Evolutionary conservation across 345 rosid genomes (phyloP).

Genomic region (Arabis hirsuta): DNA sequence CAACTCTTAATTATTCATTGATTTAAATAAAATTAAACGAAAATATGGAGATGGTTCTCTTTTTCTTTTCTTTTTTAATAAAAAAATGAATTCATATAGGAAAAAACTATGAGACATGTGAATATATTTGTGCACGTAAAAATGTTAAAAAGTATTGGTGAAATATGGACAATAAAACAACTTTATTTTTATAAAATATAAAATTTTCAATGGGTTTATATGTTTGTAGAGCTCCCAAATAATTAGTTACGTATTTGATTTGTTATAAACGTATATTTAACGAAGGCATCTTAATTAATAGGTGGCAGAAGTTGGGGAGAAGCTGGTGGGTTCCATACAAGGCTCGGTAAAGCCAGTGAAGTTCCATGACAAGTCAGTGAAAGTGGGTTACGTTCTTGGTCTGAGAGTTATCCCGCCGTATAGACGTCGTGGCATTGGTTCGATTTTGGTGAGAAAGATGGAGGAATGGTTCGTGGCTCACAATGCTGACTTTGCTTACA

Average conservation of each 20-base stretch:
- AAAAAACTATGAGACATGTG: not conserved
- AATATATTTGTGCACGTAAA: no score
- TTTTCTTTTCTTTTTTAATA: not conserved
- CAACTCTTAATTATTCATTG: not conserved
- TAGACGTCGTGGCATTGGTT: constrained; percentile 66
- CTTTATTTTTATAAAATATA: no score
- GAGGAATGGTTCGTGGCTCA: constrained; percentile 72
- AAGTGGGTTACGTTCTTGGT: constrained; percentile 70
- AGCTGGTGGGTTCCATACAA: constrained; percentile 75
- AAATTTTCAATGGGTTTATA: not conserved
- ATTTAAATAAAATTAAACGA: not conserved
- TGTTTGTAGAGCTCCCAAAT: not conserved
- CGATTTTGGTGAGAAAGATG: constrained; percentile 53
- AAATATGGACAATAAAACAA: no score
- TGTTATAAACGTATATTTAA: not conserved
- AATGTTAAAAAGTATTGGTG: no score
- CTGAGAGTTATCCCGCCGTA: constrained; percentile 62
- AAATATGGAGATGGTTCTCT: constrained; percentile 7
- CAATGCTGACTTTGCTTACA: constrained; percentile 68
- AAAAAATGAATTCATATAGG: not conserved
- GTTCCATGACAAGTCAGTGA: constrained; percentile 49
- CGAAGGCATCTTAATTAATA: constrained; percentile 20
- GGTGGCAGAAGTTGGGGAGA: constrained; percentile 67
- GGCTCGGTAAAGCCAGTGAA: constrained; percentile 74
- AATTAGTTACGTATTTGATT: constrained; percentile 6